Conservation (phyloP, 345 rosid genomes). For the Murraya paniculata region DNA sequence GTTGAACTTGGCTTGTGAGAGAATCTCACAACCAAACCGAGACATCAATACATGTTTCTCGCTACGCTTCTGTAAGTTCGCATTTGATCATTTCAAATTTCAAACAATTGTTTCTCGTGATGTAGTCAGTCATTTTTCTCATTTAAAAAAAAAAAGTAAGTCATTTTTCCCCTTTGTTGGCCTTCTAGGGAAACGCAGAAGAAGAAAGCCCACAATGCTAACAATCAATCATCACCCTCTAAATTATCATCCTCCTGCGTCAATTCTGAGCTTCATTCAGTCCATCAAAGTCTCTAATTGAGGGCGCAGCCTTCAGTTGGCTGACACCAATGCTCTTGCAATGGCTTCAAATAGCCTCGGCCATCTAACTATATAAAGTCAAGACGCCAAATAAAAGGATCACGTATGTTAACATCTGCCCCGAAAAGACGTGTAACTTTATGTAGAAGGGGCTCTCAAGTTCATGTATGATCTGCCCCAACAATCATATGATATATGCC, state of each 20-base stretch:
- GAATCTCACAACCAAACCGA: neutral
- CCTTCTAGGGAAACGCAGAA: neutral
- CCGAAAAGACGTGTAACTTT: neutral
- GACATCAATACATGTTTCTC: neutral
- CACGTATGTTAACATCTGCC: neutral
- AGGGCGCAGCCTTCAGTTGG: neutral
- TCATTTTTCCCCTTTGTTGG: too few relatives aligned
- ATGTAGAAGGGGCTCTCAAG: neutral
- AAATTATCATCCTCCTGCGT: neutral
- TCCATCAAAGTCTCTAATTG: neutral
- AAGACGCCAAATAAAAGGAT: too few relatives aligned
- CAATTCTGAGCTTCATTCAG: neutral
- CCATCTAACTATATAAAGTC: neutral
- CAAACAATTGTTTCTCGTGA: neutral
- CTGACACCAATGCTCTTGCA: neutral
- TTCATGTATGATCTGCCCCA: too few relatives aligned
- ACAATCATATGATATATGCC: neutral
- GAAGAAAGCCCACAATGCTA: neutral
- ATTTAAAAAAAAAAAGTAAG: too few relatives aligned
- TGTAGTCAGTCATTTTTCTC: too few relatives aligned
- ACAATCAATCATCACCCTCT: neutral
- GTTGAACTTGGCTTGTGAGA: neutral
- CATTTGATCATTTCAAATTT: neutral
- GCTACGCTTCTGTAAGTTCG: neutral
- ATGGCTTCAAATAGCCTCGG: neutral